Base-by-base conservation (phyloP, 768 basidiomycete genomes). In the Boletus sensibilis region DNA sequence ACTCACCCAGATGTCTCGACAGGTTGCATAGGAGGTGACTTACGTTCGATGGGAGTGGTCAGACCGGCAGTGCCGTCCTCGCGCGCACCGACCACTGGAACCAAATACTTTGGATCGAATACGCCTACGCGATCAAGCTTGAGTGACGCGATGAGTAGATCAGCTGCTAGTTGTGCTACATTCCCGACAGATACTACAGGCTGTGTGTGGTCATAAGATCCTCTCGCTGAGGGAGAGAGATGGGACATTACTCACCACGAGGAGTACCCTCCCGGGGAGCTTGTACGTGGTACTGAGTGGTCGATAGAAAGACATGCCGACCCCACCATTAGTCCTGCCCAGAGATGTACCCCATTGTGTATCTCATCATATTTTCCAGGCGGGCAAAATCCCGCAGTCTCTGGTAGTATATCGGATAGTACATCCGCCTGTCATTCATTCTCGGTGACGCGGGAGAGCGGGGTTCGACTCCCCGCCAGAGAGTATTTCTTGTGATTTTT, bases 111-210 rank as follows among this genome's bases (percentile, higher is more conserved):
- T 20, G 85, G 73, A 63, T 92, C 84, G 45, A 92, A 77, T 11
- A 82, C 71, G 34, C 86, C 92, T 9, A 91, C 72, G 44, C 80
- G 76, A 50, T 75, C 69, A 21, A 94, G 77, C 31, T 76, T 76
- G 45, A 90, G 75, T 2, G 87, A 85, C 5, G 86, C 71, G 58
- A 92, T 85, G 57, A 94, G 73, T 18, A 94, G 73, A 71, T 94
- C 91, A 11, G 75, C 83, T 0, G 90, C 82, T 13, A 94, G 78
- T 65, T 94, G 91, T n/a, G 84, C 78, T 41, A 93, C 80, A 73
- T 93, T 93, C 46, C 88, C 91, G 12, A 83, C 82, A 6, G 91
- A 92, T 12, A 93, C 88, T 42, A 91, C 66, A 34, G 92, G 90
- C 82, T 83, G 53, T 39, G 62, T 60, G 64, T 39, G 41, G 46